phyloP scores from a whole-genome alignment of 495 filamentous ascomycete species.

The Terfezia claveryi region DNA sequence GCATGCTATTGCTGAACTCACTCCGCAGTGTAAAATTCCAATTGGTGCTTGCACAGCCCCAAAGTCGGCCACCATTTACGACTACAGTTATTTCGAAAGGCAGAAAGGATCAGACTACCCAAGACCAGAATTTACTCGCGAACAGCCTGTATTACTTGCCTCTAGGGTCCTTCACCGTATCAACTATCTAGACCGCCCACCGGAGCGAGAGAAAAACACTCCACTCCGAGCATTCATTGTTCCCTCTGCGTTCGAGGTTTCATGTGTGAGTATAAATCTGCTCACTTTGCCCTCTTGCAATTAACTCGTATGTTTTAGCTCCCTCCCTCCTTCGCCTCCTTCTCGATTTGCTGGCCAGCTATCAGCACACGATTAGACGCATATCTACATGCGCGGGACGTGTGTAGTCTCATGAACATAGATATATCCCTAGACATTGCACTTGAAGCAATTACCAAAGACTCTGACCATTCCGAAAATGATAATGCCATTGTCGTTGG shows the following conservation, averaged over 20 bases:
- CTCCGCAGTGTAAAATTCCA: slow-evolving; percentile 34
- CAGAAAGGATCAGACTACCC: slow-evolving; percentile 10
- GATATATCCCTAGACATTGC: slow-evolving; percentile 44
- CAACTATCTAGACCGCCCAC: slow-evolving; percentile 51
- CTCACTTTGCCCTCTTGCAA: background rate
- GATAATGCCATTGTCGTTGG: slow-evolving; percentile 48
- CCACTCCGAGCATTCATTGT: slow-evolving; percentile 28
- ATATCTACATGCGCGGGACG: slow-evolving; percentile 59
- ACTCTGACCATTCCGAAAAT: slow-evolving; percentile 76
- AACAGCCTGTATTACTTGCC: slow-evolving; percentile 57
- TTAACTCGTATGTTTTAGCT: slow-evolving; percentile 28
- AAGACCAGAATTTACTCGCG: slow-evolving; percentile 11
- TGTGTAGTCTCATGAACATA: slow-evolving; percentile 36
- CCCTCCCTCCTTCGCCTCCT: slow-evolving; percentile 38
- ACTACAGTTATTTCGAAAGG: slow-evolving; percentile 28
- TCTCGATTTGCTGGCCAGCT: slow-evolving; percentile 53
- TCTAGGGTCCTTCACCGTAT: slow-evolving; percentile 50
- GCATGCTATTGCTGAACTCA: slow-evolving; percentile 21
- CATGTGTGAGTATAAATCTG: slow-evolving; percentile 34
- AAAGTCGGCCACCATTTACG: slow-evolving; percentile 38
- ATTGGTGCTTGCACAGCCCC: slow-evolving; percentile 27
- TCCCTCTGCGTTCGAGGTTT: slow-evolving; percentile 46
- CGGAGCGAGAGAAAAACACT: slow-evolving; percentile 29
- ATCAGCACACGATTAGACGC: slow-evolving; percentile 68
- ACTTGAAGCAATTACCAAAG: slow-evolving; percentile 82